These are phyloP conservation scores for Pisolithus albus DNA, from an alignment of 768 basidiomycete genomes.

Conservation along the genomic window DNA sequence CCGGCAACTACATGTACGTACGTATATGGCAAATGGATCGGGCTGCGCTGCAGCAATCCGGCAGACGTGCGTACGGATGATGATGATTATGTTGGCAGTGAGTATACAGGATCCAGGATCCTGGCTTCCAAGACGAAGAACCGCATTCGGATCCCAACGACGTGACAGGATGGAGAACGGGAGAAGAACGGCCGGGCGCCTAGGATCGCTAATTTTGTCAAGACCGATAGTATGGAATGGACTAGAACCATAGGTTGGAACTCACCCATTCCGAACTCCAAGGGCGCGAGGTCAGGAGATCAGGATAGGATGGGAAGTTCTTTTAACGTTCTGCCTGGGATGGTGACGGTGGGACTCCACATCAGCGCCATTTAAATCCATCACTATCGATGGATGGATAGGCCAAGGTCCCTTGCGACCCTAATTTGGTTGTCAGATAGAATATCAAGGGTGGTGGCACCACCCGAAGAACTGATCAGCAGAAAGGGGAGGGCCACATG, in stretches of 20 bases:
- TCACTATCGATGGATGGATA: neutral
- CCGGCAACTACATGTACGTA: neutral
- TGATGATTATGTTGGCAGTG: neutral
- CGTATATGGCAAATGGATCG: neutral
- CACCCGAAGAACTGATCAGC: neutral
- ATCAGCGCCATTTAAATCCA: neutral
- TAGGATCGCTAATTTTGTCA: too few relatives aligned
- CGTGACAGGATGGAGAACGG: too few relatives aligned
- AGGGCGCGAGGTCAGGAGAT: too few relatives aligned
- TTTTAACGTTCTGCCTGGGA: too few relatives aligned
- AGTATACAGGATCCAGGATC: too few relatives aligned
- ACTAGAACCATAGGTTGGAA: too few relatives aligned
- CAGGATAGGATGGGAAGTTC: too few relatives aligned
- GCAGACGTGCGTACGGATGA: neutral
- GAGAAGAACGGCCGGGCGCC: too few relatives aligned
- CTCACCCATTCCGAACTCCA: too few relatives aligned
- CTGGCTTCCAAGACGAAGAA: too few relatives aligned
- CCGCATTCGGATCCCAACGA: too few relatives aligned
- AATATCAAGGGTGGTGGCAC: neutral
- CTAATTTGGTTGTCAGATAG: neutral
- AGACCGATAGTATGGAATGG: too few relatives aligned
- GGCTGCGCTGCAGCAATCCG: neutral
- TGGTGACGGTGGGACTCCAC: neutral
- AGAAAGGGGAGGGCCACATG: neutral
- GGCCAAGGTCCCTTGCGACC: neutral